These are phyloP conservation scores for Neurospora intermedia DNA, from an alignment of 495 filamentous ascomycete genomes.

Conservation along the genomic window DNA sequence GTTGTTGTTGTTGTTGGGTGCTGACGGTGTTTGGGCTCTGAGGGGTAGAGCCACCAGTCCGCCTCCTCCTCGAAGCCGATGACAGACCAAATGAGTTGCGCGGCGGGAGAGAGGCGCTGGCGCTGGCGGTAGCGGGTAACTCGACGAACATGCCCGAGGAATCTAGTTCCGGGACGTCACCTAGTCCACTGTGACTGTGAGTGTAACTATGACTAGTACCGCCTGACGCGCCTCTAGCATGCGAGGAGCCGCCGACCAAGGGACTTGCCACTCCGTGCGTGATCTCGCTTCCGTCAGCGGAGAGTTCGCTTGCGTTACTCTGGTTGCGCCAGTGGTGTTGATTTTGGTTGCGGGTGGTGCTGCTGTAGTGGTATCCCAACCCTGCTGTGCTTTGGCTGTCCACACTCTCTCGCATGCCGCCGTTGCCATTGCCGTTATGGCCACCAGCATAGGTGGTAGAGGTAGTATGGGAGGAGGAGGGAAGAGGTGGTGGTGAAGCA, in stretches of 20 bases:
- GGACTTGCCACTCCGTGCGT: conserved; percentile 9
- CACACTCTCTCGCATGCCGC: conserved; percentile 16
- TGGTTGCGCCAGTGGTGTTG: conserved; percentile 21
- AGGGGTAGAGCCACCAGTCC: no score
- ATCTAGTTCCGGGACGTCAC: conserved; percentile 18
- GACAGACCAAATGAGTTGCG: not conserved
- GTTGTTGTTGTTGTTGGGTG: not conserved
- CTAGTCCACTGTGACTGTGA: not conserved
- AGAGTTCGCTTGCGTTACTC: conserved; percentile 32
- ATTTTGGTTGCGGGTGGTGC: not conserved
- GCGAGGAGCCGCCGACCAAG: not conserved
- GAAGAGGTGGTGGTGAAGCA: conserved; percentile 4
- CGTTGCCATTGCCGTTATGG: conserved; percentile 2
- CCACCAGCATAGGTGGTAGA: not conserved
- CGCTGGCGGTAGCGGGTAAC: not conserved
- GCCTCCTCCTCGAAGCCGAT: not conserved
- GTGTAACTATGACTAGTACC: not conserved
- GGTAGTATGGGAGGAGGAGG: not conserved
- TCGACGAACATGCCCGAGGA: conserved; percentile 11
- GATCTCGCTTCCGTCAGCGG: conserved; percentile 22
- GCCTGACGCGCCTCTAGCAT: not conserved
- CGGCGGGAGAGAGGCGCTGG: not conserved
- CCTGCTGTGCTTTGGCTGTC: conserved; percentile 19
- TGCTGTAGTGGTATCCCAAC: conserved; percentile 5
- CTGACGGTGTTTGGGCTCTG: not conserved